Evolutionary conservation across 2,329 filamentous ascomycete species (phyloP), one percentile per base, ranked within the genome.

Genomic region (Mariannaea sp.): DNA sequence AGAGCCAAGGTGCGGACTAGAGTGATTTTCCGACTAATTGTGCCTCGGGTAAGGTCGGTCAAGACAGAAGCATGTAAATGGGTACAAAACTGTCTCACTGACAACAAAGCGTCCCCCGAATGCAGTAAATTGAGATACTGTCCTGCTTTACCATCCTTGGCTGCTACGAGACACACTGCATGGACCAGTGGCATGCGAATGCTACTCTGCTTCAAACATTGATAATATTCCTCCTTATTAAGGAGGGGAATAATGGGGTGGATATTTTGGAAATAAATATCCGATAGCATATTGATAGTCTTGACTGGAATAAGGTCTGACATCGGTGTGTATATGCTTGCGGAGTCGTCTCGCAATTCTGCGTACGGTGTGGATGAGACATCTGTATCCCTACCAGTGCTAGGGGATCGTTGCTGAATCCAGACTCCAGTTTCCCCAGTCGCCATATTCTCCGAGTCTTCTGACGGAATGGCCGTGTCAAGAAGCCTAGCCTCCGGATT

Each of bases 401-500:
- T 29, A 10, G n/a, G 22, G 27, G 12, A 29, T 13, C 32, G 22
- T 19, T 19, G 35, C 9, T 47, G 44, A 26, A 47, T 26, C 44
- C 44, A 47, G n/a, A 47, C 19, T 7, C 44, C 44, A 13, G 26
- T 17, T 13, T 39, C 22, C 10, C 27, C 22, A 16, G 22, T 16
- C 6, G 44, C 19, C 24, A 27, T 38, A n/a, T 47, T 20, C 17
- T 36, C 20, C 22, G 12, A 13, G 14, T 27, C 32, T n/a, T 47
- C 22, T 7, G 44, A 20, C 6, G 30, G 17, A 12, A 20, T 24
- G 13, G 33, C n/a, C 27, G 39, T 35, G 14, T 48, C 33, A 14
- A 48, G 22, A 10, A 48, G 45, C 16, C 45, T 39, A 8, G 33
- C 45, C 22, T 29, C 45, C 13, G 45, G 45, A 27, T 48, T 40